Evolutionary conservation across 2,329 filamentous ascomycete species (phyloP), one percentile per base, ranked within the genome.

Genomic region (Pestalotiopsis sp.): DNA sequence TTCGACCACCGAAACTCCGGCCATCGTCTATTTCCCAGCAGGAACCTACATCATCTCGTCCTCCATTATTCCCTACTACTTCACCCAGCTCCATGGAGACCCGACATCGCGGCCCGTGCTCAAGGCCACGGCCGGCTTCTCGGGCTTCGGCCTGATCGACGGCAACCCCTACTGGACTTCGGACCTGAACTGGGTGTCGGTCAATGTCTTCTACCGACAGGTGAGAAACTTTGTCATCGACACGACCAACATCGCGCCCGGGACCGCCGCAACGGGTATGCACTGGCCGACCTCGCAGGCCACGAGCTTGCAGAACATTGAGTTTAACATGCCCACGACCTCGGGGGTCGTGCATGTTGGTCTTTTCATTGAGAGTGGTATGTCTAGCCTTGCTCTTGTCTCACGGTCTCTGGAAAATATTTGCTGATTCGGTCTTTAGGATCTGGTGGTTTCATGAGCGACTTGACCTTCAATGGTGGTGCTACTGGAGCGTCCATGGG

Each of bases 151-250:
- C 20, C 73, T 91, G 68, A 87, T 91, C 66, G 86, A 90, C 74
- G 86, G 83, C 52, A 84, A 88, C 73, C 84, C 82, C 25, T 86
- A 89, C 73, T 85, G 74, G 65, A 74, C 75, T 71, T 6, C 76
- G 78, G 66, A 71, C 68, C 75, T 78, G 70, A 82, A 81, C 70
- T 84, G 79, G 75, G 77, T 79, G 36, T 79, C 86, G 4, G 88
- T 85, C 45, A 90, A 88, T 72, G 87, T 91, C 11, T 93, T 93
- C 78, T 90, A 85, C 75, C 83, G 90, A 59, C 87, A 90, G 72
- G 85, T 92, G 68, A 83, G 89, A 9, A 93, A 93, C 74, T 83
- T 93, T 63, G 81, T 90, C 67, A 82, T 93, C 52, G 90, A 93
- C 74, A 78, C 82, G 6, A 76, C 75, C 3, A 71, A 60, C 20